phyloP scores from a whole-genome alignment of 371 early-diverging fungal species.

The Parasitella parasitica region DNA sequence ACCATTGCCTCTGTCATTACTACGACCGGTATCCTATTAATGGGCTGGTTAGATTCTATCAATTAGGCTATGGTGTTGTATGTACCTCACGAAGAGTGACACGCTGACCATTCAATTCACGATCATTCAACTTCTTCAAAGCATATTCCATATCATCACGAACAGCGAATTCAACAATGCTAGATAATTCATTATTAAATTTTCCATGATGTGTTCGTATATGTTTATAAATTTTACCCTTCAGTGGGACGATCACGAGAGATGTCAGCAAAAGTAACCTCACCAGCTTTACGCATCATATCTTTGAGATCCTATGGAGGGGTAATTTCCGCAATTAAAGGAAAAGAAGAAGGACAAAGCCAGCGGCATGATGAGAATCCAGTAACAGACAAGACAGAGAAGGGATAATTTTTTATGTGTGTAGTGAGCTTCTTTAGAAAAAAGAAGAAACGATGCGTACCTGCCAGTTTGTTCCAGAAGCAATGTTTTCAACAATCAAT shows the following conservation, averaged over 20 bases:
- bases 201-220: background rate
- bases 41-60: background rate
- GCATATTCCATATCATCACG: conserved; percentile 86
- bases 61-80: too few species aligned
- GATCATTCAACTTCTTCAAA: conserved; percentile 80
- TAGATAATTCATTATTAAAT: conserved; percentile 29
- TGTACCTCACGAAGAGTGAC: conserved; percentile 78
- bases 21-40: conserved; percentile 42
- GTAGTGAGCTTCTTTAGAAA: background rate
- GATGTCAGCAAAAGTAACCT: conserved; percentile 91
- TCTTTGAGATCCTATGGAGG: conserved; percentile 90
- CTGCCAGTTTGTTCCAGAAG: conserved; percentile 80
- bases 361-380: conserved; percentile 23
- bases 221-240: conserved; percentile 69
- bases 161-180: conserved; percentile 87
- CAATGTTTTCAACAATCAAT: conserved; percentile 69
- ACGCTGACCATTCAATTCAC: conserved; percentile 81
- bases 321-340: conserved; percentile 1
- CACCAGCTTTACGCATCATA: conserved; percentile 92
- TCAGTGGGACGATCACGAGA: conserved; percentile 79
- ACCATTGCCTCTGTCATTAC: conserved; percentile 20
- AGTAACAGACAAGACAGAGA: conserved; percentile 21
- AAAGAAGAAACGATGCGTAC: conserved; percentile 51
- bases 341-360: conserved; percentile 18
- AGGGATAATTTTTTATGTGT: background rate